Conservation (phyloP, 2,329 filamentous ascomycete genomes). For the Cladophialophora carrionii region DNA sequence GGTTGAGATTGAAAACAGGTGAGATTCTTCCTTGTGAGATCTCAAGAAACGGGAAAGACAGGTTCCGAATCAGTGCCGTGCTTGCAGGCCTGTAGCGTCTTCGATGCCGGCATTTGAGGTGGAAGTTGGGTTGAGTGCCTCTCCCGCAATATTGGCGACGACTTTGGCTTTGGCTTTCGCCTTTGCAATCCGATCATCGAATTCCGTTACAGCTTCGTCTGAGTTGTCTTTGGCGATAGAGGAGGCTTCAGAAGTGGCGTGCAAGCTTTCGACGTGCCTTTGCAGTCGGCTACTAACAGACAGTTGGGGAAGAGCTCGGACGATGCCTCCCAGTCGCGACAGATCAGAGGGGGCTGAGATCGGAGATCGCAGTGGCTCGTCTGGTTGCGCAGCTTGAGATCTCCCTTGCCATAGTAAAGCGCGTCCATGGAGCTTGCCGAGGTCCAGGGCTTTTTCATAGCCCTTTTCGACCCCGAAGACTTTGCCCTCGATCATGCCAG, state of each 20-base stretch:
- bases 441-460: conserved; percentile 85
- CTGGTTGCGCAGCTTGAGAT: conserved; percentile 10
- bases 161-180: conserved; percentile 83
- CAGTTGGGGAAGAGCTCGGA: conserved; percentile 39
- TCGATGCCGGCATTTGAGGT: conserved; percentile 36
- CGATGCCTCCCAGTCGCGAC: conserved; percentile 14
- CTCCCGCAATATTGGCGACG: conserved; percentile 70
- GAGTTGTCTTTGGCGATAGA: conserved; percentile 79
- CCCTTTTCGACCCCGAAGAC: conserved; percentile 89
- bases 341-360: neutral
- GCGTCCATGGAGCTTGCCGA: conserved; percentile 76
- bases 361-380: neutral
- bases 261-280: conserved; percentile 75
- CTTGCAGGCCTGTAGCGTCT: conserved; percentile 40
- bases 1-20: neutral
- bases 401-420: conserved; percentile 83
- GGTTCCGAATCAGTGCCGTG: conserved; percentile 48
- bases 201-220: conserved; percentile 86
- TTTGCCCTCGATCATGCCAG: conserved; percentile 84
- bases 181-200: conserved; percentile 84
- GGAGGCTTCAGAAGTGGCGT: conserved; percentile 76
- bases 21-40: neutral
- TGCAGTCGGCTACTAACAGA: conserved; percentile 66
- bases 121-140: conserved; percentile 43
- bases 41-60: neutral